A percentile compares a stretch with the other conserved stretches of the same genome.
These are phyloP conservation scores for Solanum paucissectum DNA, from an alignment of 257 asterid genomes.

Conservation along the genomic window DNA sequence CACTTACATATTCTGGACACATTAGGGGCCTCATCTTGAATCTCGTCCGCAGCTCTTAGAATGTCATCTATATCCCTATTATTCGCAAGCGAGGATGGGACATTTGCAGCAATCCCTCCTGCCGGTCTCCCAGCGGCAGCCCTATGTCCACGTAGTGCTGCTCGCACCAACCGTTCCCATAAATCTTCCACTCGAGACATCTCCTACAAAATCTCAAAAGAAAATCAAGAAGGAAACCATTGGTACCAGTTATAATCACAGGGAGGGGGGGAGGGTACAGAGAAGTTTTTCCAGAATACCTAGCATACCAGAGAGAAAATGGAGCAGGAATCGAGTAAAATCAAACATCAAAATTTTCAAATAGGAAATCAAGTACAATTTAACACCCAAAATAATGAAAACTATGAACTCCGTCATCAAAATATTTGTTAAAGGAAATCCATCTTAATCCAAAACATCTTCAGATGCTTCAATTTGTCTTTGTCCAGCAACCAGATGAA, in stretches of 20 bases:
- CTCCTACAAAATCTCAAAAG: slow-evolving; percentile 25
- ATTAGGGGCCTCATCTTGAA: slow-evolving; percentile 81
- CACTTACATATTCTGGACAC: slow-evolving; percentile 71
- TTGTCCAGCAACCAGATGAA: neutral
- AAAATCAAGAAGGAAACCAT: neutral
- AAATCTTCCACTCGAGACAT: slow-evolving; percentile 87
- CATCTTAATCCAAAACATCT: neutral
- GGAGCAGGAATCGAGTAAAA: neutral
- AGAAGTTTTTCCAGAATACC: neutral
- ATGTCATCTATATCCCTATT: slow-evolving; percentile 87
- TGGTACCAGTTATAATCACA: neutral
- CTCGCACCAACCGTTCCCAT: slow-evolving; percentile 94
- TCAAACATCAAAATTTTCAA: neutral
- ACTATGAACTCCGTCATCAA: neutral
- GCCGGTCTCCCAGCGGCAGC: slow-evolving; percentile 38
- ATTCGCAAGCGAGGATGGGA: slow-evolving; percentile 84
- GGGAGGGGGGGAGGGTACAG: neutral
- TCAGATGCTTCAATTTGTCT: neutral
- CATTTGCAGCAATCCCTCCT: slow-evolving; percentile 79
- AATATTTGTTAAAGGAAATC: neutral
- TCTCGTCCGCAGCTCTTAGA: slow-evolving; percentile 91
- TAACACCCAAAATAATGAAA: neutral
- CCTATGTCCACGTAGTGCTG: slow-evolving; percentile 78
- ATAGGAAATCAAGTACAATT: neutral
- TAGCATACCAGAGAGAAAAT: neutral